phyloP scores from a whole-genome alignment of 2,329 filamentous ascomycete genomes.

The Colletotrichum tofieldiae region DNA sequence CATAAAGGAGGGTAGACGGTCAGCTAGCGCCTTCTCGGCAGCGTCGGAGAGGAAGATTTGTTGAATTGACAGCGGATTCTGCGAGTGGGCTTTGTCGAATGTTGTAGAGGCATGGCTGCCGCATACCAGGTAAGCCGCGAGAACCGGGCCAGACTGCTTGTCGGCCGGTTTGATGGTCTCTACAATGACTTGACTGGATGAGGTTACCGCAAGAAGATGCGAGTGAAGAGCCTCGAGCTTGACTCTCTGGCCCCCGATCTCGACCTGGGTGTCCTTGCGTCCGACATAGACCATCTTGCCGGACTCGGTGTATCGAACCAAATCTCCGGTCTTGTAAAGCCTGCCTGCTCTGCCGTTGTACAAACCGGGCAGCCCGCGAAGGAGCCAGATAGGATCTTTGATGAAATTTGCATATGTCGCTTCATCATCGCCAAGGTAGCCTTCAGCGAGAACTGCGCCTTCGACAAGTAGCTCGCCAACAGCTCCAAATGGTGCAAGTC shows the following conservation, averaged over 20 bases:
- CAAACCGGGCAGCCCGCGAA: background rate
- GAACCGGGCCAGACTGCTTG: background rate
- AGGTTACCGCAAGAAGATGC: background rate
- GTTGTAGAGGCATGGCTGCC: background rate
- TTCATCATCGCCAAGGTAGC: background rate
- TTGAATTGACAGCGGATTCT: background rate
- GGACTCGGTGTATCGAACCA: background rate
- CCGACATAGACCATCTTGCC: background rate
- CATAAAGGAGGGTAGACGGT: background rate
- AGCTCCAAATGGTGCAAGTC: slow-evolving; percentile 45
- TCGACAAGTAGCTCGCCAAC: slow-evolving; percentile 44
- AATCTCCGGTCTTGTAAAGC: background rate
- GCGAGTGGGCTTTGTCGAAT: background rate
- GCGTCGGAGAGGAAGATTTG: background rate
- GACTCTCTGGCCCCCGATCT: background rate
- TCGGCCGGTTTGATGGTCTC: background rate
- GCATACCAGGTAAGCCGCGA: background rate
- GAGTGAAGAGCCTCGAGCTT: background rate
- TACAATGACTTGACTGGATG: background rate
- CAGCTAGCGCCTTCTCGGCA: background rate
- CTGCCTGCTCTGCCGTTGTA: background rate
- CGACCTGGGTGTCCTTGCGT: background rate
- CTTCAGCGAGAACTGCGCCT: background rate
- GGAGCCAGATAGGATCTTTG: background rate
- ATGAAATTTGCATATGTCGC: background rate